Base-by-base conservation (phyloP, 305 asterid species). In the Rubia tinctorum region DNA sequence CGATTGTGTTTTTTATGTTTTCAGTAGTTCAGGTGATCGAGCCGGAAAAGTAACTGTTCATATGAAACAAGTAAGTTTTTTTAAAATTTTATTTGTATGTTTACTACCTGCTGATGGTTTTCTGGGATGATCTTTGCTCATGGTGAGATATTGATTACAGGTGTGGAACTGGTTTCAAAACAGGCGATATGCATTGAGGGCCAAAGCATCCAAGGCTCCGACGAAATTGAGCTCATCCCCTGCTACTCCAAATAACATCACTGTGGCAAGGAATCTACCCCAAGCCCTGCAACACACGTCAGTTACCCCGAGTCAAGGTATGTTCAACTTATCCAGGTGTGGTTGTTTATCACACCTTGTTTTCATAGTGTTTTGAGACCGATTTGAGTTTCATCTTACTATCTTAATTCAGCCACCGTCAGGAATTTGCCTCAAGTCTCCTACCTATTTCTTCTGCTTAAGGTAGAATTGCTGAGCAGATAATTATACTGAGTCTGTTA, bases 131-230 rank as follows among this genome's bases (percentile, higher is more conserved):
- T 62, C 23, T 4, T 71, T 39, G n/a, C 66, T 73, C 56, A 77
- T 51, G 78, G 69, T 55, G 55, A 2, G 66, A 55, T 56, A 58
- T 69, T 60, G 72, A 66, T 74, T 64, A 73, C 84, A 95, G 99
- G 92, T 90, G 15, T 95, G 93, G 99, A 95, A 90, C 80, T 95
- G 99, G 99, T 92, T 92, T 82, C 99, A 95, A 66, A 95, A 95
- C 76, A 90, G 97, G 83, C 87, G 98, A 76, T 95, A 92, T 87
- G 99, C 99, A 63, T 77, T 92, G 73, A 85, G 99, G 85, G 96
- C 98, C 58, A 90, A 84, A 82, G 81, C 95, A 13, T 74, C 93
- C 25, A 90, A 82, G 78, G 66, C 78, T 71, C 84, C 96, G 60
- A 87, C 68, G 61, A 92, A 85, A 80, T 84, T 77, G 49, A 82